These are phyloP conservation scores for Pachysolen tannophilus DNA, from an alignment of 805 yeast genomes.

Conservation along the genomic window DNA sequence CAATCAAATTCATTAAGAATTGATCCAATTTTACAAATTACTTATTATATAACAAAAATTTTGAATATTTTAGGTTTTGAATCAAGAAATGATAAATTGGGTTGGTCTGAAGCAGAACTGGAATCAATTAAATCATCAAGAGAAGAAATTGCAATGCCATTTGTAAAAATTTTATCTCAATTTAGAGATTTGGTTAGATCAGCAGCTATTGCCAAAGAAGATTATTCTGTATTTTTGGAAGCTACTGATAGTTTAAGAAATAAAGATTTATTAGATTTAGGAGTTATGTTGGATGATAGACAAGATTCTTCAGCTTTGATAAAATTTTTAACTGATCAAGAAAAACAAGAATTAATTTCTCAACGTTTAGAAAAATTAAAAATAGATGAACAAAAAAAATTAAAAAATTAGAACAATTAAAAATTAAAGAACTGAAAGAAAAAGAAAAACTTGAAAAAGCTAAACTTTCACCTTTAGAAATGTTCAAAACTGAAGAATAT, in stretches of 20 bases:
- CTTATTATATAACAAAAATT: slow-evolving; percentile 64
- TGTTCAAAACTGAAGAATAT: slow-evolving; percentile 53
- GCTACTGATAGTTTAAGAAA: slow-evolving; percentile 72
- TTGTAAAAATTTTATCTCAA: slow-evolving; percentile 62
- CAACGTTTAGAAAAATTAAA: slow-evolving; percentile 55
- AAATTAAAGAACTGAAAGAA: slow-evolving; percentile 49
- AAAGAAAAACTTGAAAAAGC: slow-evolving; percentile 58
- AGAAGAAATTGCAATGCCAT: slow-evolving; percentile 77
- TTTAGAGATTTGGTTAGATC: slow-evolving; percentile 80
- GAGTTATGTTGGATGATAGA: slow-evolving; percentile 86
- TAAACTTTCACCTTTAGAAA: slow-evolving; percentile 56
- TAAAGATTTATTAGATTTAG: slow-evolving; percentile 60
- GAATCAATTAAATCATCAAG: slow-evolving; percentile 17
- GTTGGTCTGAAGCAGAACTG: slow-evolving; percentile 54
- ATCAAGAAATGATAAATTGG: slow-evolving; percentile 59
- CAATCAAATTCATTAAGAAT: slow-evolving; percentile 44
- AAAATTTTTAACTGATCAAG: slow-evolving; percentile 67
- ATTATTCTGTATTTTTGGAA: slow-evolving; percentile 45
- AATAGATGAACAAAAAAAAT: slow-evolving; percentile 45
- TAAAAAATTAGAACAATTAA: slow-evolving; percentile 45
- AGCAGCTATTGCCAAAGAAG: slow-evolving; percentile 56
- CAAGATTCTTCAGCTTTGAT: slow-evolving; percentile 72
- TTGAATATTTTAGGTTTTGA: slow-evolving; percentile 71
- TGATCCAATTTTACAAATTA: slow-evolving; percentile 58
- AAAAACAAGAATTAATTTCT: slow-evolving; percentile 52